Conservation (phyloP, 371 early-diverging fungal genomes). For the Rhizopus stolonifer region DNA sequence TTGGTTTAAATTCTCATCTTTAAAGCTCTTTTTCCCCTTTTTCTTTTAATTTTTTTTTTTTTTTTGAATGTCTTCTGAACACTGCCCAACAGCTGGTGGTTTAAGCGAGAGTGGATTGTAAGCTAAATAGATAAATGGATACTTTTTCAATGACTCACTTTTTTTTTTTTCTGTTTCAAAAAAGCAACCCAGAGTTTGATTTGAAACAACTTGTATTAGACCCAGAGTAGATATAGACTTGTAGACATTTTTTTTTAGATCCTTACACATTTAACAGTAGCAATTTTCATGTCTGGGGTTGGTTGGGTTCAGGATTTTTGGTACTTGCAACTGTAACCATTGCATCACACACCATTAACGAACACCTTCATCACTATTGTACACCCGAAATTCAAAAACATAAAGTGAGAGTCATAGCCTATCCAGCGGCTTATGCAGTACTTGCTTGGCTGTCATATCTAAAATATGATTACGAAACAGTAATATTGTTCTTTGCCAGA, state of each 20-base stretch:
- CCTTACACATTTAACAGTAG: constrained; percentile 25
- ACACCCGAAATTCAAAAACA: constrained; percentile 46
- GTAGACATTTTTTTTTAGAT: no score
- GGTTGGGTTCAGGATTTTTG: constrained; percentile 39
- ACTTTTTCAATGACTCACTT: neutral
- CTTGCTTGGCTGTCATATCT: constrained; percentile 51
- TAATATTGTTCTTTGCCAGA: constrained; percentile 50
- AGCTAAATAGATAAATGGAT: neutral
- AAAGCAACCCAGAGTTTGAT: constrained; percentile 42
- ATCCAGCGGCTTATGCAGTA: constrained; percentile 47
- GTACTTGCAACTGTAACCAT: constrained; percentile 35
- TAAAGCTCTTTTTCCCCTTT: constrained; percentile 1
- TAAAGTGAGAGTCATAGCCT: constrained; percentile 49
- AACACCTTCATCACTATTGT: constrained; percentile 42
- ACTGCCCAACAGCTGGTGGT: constrained; percentile 29
- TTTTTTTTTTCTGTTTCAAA: neutral
- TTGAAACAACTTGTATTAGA: constrained; percentile 35
- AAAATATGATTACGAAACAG: constrained; percentile 46
- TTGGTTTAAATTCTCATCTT: constrained; percentile 1
- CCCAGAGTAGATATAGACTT: constrained; percentile 29
- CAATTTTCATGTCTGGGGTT: constrained; percentile 50
- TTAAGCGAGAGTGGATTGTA: constrained; percentile 35
- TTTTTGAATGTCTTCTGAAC: constrained; percentile 9
- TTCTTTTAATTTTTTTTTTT: neutral
- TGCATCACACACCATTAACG: constrained; percentile 29